phyloP scores from a whole-genome alignment of 2,329 filamentous ascomycete genomes.

The Sphaerulina musiva region DNA sequence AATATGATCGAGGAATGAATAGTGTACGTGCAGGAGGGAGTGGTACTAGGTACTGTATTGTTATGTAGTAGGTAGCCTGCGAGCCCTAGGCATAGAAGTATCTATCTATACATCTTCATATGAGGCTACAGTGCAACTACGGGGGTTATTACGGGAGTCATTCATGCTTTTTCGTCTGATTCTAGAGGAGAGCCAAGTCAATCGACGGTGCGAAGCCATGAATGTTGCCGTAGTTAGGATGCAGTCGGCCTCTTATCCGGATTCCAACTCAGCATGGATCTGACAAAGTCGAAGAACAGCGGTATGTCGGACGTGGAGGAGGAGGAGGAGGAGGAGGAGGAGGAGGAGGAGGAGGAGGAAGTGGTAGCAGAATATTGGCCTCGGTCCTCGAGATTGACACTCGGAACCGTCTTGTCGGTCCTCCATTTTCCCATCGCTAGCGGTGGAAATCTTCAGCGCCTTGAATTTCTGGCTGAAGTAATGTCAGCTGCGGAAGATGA shows the following conservation, averaged over 20 bases:
- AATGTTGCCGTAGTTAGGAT: conserved; percentile 5
- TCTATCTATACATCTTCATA: too few relatives aligned
- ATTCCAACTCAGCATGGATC: conserved; percentile 11
- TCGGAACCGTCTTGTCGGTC: neutral
- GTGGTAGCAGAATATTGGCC: neutral
- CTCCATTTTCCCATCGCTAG: neutral
- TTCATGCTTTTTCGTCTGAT: too few relatives aligned
- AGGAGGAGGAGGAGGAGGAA: neutral
- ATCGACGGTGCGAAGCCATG: neutral
- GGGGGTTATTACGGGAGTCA: too few relatives aligned
- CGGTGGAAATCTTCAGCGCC: too few relatives aligned
- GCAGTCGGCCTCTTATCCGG: conserved; percentile 4
- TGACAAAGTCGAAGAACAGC: conserved; percentile 6
- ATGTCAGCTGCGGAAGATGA: neutral
- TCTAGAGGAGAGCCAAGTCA: too few relatives aligned
- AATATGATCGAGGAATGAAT: too few relatives aligned
- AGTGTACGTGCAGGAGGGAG: too few relatives aligned
- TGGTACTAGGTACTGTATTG: too few relatives aligned
- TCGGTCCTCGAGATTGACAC: conserved; percentile 5
- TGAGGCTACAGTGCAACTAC: too few relatives aligned
- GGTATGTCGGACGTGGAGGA: too few relatives aligned
- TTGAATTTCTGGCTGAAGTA: conserved; percentile 3
- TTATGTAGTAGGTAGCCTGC: too few relatives aligned
- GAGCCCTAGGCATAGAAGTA: too few relatives aligned
- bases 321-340: neutral